Evolutionary conservation across 1,139 yeast species (phyloP), one percentile per base, ranked within the genome.

Genomic region (Pichia sp.): DNA sequence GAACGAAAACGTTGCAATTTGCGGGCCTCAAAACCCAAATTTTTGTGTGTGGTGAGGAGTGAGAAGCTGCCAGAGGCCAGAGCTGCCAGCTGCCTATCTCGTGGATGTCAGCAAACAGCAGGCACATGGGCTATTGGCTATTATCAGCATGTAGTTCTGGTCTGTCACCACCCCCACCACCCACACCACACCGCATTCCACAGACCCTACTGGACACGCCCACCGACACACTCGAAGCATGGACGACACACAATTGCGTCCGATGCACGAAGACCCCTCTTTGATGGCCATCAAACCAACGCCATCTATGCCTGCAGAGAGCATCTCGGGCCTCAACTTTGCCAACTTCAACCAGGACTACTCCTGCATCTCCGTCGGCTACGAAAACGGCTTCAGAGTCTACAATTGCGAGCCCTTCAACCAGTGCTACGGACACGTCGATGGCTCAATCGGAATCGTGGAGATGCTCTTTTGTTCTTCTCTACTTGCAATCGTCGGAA

Each of bases 401-500:
- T 82, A 71, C 68, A 78, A 77, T 56, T 80, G 85, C 57, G 77
- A 73, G 47, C 84, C 86, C 8, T 78, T 81, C 56, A 81, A 81
- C 4, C 76, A 76, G 54, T 78, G 85, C 56, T 79, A 70, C 53
- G 77, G 61, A 27, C 59, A 62, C 18, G 52, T 58, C 8, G 66
- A 66, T 30, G 72, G 70, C 1, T 38, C 54, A 3, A 62, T 63
- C 21, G 68, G 69, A 46, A 67, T 76, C 2, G 74, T 81, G 22
- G 83, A 83, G 54, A 83, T 85, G 84, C 69, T 85, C 10, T 85
- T 83, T 58, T 79, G 87, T 6, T 83, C 91, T 0, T 81, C 89
- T 4, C 66, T 85, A 34, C 73, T 86, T 2, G 84, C 86, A 1
- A 72, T 84, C 2, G 85, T 81, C 1, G 85, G 75, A 1, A 65